phyloP scores from a whole-genome alignment of 768 basidiomycete genomes.

The Phanerochaete sordida region DNA sequence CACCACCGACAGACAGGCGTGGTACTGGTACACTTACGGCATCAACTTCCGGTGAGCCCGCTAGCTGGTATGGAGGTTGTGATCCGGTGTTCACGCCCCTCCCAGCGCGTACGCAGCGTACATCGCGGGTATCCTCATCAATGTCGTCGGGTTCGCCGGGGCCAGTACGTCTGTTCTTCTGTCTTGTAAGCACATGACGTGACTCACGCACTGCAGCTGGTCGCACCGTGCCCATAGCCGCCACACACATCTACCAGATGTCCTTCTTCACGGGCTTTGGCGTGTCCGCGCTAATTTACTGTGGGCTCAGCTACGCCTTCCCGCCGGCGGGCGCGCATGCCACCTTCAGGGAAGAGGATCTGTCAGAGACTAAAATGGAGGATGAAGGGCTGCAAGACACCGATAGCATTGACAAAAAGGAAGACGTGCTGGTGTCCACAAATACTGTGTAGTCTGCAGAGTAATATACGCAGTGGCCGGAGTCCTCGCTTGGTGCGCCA shows the following conservation, averaged over 20 bases:
- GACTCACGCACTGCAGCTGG: conserved; percentile 38
- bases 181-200: background rate
- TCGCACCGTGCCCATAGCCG: conserved; percentile 56
- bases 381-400: background rate
- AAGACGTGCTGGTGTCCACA: background rate
- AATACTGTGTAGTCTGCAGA: background rate
- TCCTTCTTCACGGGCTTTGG: conserved; percentile 86
- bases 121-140: conserved; percentile 73
- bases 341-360: conserved; percentile 56
- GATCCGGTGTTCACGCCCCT: background rate
- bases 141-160: conserved; percentile 78
- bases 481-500: too few relatives aligned
- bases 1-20: conserved; percentile 46
- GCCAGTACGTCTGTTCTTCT: conserved; percentile 44
- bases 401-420: conserved; percentile 6
- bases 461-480: too few relatives aligned
- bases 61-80: background rate
- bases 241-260: conserved; percentile 71
- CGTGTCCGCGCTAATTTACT: conserved; percentile 64
- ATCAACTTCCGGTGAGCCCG: conserved; percentile 59
- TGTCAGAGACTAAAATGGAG: conserved; percentile 12
- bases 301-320: conserved; percentile 51
- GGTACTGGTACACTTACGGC: conserved; percentile 76
- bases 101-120: conserved; percentile 62
- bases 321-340: conserved; percentile 50